A percentile compares a stretch with the other conserved stretches of the same genome.
phyloP scores from a whole-genome alignment of 495 filamentous ascomycete species.

The Aspergillus bridgeri region DNA sequence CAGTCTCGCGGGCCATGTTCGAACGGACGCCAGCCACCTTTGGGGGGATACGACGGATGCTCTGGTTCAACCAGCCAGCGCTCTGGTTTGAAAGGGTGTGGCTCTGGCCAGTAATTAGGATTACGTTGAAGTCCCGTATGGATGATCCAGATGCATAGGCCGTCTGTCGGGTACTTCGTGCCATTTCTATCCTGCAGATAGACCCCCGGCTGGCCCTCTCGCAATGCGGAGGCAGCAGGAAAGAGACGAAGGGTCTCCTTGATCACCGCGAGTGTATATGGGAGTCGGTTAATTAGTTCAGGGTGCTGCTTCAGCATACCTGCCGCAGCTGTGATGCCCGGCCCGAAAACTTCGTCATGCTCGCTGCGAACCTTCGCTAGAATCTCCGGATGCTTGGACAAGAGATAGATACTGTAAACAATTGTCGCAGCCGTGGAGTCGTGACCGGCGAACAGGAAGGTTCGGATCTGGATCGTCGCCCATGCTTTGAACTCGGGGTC shows the following conservation, averaged over 20 bases:
- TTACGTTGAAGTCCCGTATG: constrained; percentile 1
- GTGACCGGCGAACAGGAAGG: constrained; percentile 8
- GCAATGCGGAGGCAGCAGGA: neutral
- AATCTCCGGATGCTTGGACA: neutral
- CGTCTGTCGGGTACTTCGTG: neutral
- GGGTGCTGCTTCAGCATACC: neutral
- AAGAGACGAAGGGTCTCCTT: constrained; percentile 10
- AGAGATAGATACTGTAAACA: neutral
- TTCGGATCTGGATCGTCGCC: constrained; percentile 4
- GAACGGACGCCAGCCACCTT: constrained; percentile 9
- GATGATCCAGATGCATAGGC: constrained; percentile 1
- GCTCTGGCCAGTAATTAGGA: neutral
- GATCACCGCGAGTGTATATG: constrained; percentile 10
- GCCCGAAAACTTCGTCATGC: constrained; percentile 1
- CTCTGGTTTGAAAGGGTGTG: constrained; percentile 8
- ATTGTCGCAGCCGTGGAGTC: constrained; percentile 3
- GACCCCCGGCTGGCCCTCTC: neutral
- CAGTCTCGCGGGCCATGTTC: constrained; percentile 9
- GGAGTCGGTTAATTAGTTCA: constrained; percentile 2
- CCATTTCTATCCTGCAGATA: neutral
- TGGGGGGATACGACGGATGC: constrained; percentile 5
- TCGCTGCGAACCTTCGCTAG: neutral
- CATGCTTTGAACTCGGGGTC: constrained; percentile 8
- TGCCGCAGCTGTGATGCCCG: neutral
- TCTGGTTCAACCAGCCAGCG: constrained; percentile 7